Percentiles rank a stretch among this genome's conserved stretches.
Evolutionary conservation across 805 yeast genomes (phyloP).

Genomic region (Metschnikowia kofuensis): DNA sequence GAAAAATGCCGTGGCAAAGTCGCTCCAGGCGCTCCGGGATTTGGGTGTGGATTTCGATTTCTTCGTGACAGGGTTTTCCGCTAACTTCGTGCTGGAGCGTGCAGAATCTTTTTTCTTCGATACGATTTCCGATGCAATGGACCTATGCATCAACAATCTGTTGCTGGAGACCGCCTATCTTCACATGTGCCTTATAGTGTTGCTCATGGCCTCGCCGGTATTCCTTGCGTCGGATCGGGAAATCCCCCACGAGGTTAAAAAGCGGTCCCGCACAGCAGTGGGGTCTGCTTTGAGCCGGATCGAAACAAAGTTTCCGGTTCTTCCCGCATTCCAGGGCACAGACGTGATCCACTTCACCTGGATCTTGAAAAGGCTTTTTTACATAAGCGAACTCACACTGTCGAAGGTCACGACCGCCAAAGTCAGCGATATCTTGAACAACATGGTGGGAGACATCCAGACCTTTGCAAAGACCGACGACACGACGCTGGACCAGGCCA

Average conservation of each 20-base stretch:
- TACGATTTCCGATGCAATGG: not conserved
- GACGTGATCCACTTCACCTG: not conserved
- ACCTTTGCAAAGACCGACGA: not conserved
- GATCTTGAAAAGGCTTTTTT: not conserved
- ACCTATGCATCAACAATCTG: not conserved
- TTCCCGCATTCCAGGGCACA: not conserved
- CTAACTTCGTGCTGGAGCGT: not conserved
- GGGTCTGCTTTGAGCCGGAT: not conserved
- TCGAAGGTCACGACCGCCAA: not conserved
- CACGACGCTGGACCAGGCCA: not conserved
- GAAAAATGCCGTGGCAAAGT: not conserved
- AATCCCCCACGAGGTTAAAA: not conserved
- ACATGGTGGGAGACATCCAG: not conserved
- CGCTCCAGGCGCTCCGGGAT: not conserved
- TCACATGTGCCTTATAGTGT: not conserved
- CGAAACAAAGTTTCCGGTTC: not conserved
- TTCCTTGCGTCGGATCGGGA: conserved; percentile 1
- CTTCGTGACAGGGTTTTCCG: not conserved
- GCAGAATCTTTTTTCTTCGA: not conserved
- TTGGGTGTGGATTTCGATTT: not conserved
- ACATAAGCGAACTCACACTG: not conserved
- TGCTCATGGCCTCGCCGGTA: not conserved
- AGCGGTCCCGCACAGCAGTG: not conserved
- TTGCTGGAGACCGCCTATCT: not conserved
- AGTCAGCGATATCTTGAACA: not conserved